Evolutionary conservation across 257 asterid genomes (phyloP), one percentile per base, ranked within the genome.

Genomic region (Solanum piurae): DNA sequence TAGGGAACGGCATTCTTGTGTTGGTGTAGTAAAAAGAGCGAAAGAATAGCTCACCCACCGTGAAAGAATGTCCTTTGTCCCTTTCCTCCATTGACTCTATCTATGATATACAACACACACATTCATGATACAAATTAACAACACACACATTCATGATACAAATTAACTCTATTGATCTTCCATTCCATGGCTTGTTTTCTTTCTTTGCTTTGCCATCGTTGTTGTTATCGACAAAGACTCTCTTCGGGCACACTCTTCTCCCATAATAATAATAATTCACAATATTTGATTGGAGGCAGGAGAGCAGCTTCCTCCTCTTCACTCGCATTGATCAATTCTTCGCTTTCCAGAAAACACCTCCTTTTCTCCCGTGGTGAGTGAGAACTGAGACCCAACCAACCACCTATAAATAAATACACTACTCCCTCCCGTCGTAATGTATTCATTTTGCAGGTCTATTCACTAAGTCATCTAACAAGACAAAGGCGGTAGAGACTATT

Each of bases 381-480:
- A 23, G 46, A 72, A 20, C 3, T 71, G 60, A 71, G 68, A 60
- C 68, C 68, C 68, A 60, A 21, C 68, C 68, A 60, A 21, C 66
- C 23, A 16, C 20, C 62, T 16, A 14, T 46, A 49, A 13, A 55
- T 58, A 58, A 58, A 49, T 5, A 49, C 7, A 49, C 18, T 49
- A 49, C 58, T 49, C 58, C 58, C 55, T 46, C 20, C 55, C 55
- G 55, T 46, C 3, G 20, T 13, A 60, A 62, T 23, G 31, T n/a
- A 62, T 62, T 52, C 34, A 29, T 83, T 29, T 46, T 89, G 88
- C 95, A 94, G 99, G 95, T 88, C 91, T 93, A 49, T 29, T 96
- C 58, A 95, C 95, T 34, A 93, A 97, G 89, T 92, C 95, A 90
- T 91, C 93, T 25, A 85, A 68, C 85, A 93, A 91, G 86, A 87